phyloP scores from a whole-genome alignment of 164 flowering plant species.

The Amborella trichopoda region DNA sequence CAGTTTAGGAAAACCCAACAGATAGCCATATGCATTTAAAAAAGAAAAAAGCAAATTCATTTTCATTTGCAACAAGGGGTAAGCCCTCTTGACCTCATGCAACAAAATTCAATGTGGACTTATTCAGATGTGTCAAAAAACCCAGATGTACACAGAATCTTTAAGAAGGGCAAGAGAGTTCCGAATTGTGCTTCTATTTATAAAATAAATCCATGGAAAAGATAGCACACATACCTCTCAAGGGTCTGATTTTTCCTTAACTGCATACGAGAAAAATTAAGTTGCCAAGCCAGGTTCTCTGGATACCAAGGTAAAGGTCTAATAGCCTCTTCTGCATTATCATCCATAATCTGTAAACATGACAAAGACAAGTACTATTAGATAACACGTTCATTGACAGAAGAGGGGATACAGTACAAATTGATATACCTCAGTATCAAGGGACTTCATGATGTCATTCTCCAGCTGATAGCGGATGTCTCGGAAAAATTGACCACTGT shows the following conservation, averaged over 20 bases:
- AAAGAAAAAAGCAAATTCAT: too few relatives aligned
- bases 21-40: too few relatives aligned
- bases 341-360: conserved; percentile 38
- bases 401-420: not conserved
- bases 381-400: not conserved
- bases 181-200: too few relatives aligned
- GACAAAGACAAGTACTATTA: not conserved
- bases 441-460: conserved; percentile 71
- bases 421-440: conserved; percentile 58
- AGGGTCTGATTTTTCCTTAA: conserved; percentile 80
- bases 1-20: too few relatives aligned
- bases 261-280: conserved; percentile 87
- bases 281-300: conserved; percentile 92
- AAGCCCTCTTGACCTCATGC: too few relatives aligned
- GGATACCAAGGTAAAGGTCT: conserved; percentile 97
- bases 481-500: conserved; percentile 71
- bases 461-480: conserved; percentile 64
- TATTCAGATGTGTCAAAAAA: too few relatives aligned
- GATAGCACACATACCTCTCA: conserved; percentile 81
- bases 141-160: too few relatives aligned
- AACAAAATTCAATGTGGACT: too few relatives aligned
- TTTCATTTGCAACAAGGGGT: too few relatives aligned
- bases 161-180: too few relatives aligned
- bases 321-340: conserved; percentile 50
- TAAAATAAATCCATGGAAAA: too few relatives aligned